Evolutionary conservation across 2,329 filamentous ascomycete genomes (phyloP).

Genomic region (Pseudogymnoascus pannorum): DNA sequence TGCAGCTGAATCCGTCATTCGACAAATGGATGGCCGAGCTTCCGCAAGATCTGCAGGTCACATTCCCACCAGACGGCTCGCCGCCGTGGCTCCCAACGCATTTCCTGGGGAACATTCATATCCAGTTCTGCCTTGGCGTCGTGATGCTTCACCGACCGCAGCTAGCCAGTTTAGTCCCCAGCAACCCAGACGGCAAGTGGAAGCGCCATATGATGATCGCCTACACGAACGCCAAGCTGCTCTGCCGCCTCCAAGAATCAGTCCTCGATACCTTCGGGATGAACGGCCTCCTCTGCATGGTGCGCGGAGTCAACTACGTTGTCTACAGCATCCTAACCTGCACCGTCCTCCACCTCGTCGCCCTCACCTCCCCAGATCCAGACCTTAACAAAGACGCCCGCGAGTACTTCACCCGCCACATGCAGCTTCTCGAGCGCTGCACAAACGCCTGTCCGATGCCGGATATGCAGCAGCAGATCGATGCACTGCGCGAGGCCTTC

Average conservation of each 20-base stretch:
- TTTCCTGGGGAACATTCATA: constrained; percentile 82
- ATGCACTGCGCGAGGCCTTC: constrained; percentile 83
- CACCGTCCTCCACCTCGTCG: constrained; percentile 87
- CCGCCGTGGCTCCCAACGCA: constrained; percentile 80
- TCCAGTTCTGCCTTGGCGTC: constrained; percentile 77
- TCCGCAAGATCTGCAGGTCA: constrained; percentile 69
- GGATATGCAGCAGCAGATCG: constrained; percentile 83
- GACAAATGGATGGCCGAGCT: constrained; percentile 69
- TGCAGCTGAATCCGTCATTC: constrained; percentile 70
- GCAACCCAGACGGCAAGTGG: constrained; percentile 65
- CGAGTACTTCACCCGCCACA: constrained; percentile 86
- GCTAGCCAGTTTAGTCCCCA: constrained; percentile 69
- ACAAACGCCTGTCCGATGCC: constrained; percentile 79
- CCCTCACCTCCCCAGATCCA: constrained; percentile 86
- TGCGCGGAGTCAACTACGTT: constrained; percentile 87
- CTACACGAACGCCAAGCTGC: constrained; percentile 73
- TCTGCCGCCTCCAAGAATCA: constrained; percentile 82
- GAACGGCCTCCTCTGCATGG: constrained; percentile 80
- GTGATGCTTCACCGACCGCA: constrained; percentile 87
- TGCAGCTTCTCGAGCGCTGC: constrained; percentile 85
- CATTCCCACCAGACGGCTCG: constrained; percentile 69
- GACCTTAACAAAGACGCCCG: constrained; percentile 78
- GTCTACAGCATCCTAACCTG: constrained; percentile 90
- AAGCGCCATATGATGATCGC: constrained; percentile 82
- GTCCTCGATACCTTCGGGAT: constrained; percentile 71